These are phyloP conservation scores for Bothriochloa decipiens DNA, from an alignment of 176 grass and related monocot genomes.

Conservation along the genomic window DNA sequence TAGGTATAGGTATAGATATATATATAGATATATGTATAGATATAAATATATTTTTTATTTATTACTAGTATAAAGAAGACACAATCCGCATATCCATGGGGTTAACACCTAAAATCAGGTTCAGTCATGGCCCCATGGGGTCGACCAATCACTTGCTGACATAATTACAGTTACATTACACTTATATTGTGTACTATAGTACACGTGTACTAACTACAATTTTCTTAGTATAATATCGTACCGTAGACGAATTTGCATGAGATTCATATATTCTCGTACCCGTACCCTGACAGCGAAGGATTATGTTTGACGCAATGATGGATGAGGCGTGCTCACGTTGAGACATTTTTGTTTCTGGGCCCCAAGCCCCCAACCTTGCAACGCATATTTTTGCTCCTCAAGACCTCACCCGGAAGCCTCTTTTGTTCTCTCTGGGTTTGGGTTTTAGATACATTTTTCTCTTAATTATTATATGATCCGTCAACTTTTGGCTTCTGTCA, in stretches of 20 bases:
- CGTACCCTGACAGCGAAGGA: not conserved
- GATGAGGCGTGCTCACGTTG: not conserved
- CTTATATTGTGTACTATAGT: not conserved
- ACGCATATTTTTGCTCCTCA: not conserved
- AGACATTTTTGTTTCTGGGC: not conserved
- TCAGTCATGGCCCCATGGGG: not conserved
- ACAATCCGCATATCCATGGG: too few species aligned
- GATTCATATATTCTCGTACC: not conserved
- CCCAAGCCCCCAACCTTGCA: not conserved
- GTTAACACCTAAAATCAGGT: too few species aligned
- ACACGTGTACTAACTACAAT: not conserved
- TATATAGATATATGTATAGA: too few species aligned
- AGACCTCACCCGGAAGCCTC: not conserved
- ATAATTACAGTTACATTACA: not conserved
- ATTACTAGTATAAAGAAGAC: too few species aligned
- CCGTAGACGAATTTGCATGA: not conserved
- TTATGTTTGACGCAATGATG: slow-evolving; percentile 20
- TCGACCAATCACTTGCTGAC: not conserved
- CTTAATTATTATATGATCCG: not conserved
- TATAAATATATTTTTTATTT: too few species aligned
- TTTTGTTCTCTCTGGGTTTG: not conserved
- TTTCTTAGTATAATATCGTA: too few species aligned
- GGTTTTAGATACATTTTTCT: not conserved
- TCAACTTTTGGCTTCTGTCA: not conserved
- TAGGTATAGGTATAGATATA: too few species aligned